Evolutionary conservation across 441 rosid genomes (phyloP), one percentile per base, ranked within the genome.

Genomic region (Adansonia madagascariensis): DNA sequence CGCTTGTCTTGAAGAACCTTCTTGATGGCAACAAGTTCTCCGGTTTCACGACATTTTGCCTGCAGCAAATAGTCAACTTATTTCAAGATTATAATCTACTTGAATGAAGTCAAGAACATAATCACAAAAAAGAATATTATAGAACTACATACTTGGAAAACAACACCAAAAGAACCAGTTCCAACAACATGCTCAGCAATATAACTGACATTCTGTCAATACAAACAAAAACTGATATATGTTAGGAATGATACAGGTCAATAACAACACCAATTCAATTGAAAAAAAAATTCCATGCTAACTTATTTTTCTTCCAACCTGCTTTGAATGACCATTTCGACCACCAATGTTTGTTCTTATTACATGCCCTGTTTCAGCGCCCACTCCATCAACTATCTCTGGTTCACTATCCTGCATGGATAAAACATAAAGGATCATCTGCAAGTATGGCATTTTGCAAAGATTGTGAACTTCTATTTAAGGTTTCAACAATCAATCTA

Each of bases 41-140:
- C 98, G 77, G 94, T 94, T 86, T 94, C 98, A 84, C 97, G 90
- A 83, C 98, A 93, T 85, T 93, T 95, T 43, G 98, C 98, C 98
- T 95, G 87, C 82, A 81, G 18, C 63, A 79, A 68, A 64, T 59
- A 84, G 78, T 77, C 80, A 22, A 76, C 77, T 74, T 62, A 20
- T 20, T 35, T 20, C 39, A 11, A 18, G 22, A 55, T 72, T 73
- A 74, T 70, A 60, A 46, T 15, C 68, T 67, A 75, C 75, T 11
- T 18, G 64, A 53, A 18, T 3, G 43, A 78, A 71, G 22, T 8
- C 9, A 0, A 56, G 8, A 8, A 50, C 31, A 35, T 2, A 49
- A 41, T 43, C 35, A 63, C 24, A 27, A 77, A 60, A 14, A 78
- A 5, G 27, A 74, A 35, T 53, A 24, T 27, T 49, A 27, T 31